A percentile compares a stretch with the other conserved stretches of the same genome.
These are phyloP conservation scores for Obba rivulosa DNA, from an alignment of 768 basidiomycete genomes.

Conservation along the genomic window DNA sequence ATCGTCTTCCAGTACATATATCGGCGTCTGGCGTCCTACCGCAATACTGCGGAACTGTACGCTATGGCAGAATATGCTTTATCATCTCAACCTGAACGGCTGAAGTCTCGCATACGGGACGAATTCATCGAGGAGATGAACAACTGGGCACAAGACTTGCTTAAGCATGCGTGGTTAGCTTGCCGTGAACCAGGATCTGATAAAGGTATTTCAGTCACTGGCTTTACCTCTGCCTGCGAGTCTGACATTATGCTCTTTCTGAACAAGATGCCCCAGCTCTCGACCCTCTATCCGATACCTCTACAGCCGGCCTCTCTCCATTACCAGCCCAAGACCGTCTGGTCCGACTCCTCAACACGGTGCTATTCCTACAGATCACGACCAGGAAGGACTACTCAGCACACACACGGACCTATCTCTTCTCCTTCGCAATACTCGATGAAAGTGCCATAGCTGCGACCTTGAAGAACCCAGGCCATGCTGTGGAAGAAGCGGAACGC, in stretches of 20 bases:
- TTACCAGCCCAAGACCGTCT: conserved; percentile 35
- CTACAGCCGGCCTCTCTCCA: conserved; percentile 32
- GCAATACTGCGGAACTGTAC: conserved; percentile 39
- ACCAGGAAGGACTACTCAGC: conserved; percentile 44
- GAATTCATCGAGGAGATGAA: conserved; percentile 34
- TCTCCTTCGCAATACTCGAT: conserved; percentile 33
- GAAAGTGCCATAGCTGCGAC: conserved; percentile 40
- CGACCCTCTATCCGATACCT: conserved; percentile 41
- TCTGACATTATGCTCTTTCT: not conserved
- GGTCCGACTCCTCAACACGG: conserved; percentile 40
- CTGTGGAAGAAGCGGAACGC: conserved; percentile 38
- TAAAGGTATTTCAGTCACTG: conserved; percentile 7
- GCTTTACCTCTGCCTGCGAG: too few species aligned
- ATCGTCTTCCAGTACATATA: conserved; percentile 40
- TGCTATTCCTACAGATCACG: conserved; percentile 48
- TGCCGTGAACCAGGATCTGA: conserved; percentile 39
- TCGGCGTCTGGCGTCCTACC: conserved; percentile 38
- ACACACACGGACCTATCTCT: conserved; percentile 42
- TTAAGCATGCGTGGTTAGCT: conserved; percentile 39
- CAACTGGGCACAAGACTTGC: conserved; percentile 39
- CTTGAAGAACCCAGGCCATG: conserved; percentile 44
- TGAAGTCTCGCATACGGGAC: conserved; percentile 13
- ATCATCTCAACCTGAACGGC: conserved; percentile 17
- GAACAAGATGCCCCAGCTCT: conserved; percentile 34
- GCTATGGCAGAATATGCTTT: conserved; percentile 30